Evolutionary conservation across 1,284 basidiomycete species (phyloP), one percentile per base, ranked within the genome.

Genomic region (Cutaneotrichosporon sp.): DNA sequence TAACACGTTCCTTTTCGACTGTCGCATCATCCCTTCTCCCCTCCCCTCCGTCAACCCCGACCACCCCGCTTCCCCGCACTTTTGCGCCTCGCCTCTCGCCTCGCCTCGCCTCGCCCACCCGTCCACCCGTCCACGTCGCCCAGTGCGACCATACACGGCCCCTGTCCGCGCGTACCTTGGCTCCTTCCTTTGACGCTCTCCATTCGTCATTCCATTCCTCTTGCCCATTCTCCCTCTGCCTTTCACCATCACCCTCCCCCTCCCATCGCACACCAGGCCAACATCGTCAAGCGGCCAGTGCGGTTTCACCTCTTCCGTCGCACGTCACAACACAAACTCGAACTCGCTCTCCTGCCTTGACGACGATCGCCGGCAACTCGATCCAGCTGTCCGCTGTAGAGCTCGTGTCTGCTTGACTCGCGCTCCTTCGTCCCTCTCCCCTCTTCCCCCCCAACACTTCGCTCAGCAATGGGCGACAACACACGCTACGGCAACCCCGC

Each of bases 401-500:
- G 24, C 14, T 27, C 46, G 3, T 11, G 38, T 42, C n/a, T 4
- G 8, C 38, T 18, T 42, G 7, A 34, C 50, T 34, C 50, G 50
- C 31, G 20, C 33, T 22, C 33, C n/a, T 52, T 14, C 6, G 29
- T 51, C 27, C 11, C 52, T 38, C 10, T 24, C 52, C 22, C n/a
- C 36, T n/a, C 52, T 8, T 33, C 50, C 25, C 27, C 29, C 43
- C 14, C 31, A 33, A 18, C 22, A 27, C 20, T 10, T 25, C 25
- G 10, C 34, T 10, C 25, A 3, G 54, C 49, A 56, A 75, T 73
- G 71, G 69, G 67, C 36, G 75, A 77, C 63, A 60, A 60, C 25
- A 71, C 72, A 14, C 76, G 71, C 60, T 78, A 76, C 33, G 91
- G 91, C 25, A 88, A 91, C 69, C 88, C 89, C 8, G 82, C 83